These are phyloP conservation scores for Prunus mume DNA, from an alignment of 306 rosid genomes.

Conservation along the genomic window DNA sequence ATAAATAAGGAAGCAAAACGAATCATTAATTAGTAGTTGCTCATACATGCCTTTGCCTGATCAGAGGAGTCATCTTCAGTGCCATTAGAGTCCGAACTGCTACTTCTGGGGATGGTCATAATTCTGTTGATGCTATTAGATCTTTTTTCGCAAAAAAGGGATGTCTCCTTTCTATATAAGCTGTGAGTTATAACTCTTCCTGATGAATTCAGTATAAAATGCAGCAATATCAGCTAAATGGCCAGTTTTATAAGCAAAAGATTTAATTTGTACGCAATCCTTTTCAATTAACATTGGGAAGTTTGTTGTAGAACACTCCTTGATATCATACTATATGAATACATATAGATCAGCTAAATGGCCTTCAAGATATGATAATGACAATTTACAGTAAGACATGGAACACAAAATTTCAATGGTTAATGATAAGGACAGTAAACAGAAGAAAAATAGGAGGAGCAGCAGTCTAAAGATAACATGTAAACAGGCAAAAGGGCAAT, in stretches of 20 bases:
- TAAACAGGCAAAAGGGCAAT: no score
- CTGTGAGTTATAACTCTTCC: conserved; percentile 35
- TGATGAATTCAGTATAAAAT: conserved; percentile 23
- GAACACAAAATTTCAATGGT: background rate
- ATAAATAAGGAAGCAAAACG: background rate
- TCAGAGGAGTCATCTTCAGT: conserved; percentile 42
- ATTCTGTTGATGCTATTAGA: conserved; percentile 10
- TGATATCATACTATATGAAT: background rate
- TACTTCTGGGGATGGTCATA: conserved; percentile 35
- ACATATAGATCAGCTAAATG: background rate
- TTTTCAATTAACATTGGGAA: background rate
- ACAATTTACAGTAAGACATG: background rate
- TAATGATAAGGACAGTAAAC: background rate
- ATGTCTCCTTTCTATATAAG: conserved; percentile 34
- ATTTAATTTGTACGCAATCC: background rate
- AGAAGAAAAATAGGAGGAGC: background rate
- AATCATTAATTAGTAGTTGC: conserved; percentile 15
- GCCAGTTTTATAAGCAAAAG: conserved; percentile 10
- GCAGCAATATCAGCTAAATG: background rate
- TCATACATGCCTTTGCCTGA: conserved; percentile 55
- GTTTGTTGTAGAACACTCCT: background rate
- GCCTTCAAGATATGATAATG: background rate
- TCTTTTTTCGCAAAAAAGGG: conserved; percentile 35
- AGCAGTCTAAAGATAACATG: no score
- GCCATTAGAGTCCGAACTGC: conserved; percentile 50